These are phyloP conservation scores for Lentinus polychrous DNA, from an alignment of 1,284 basidiomycete species.

Conservation along the genomic window DNA sequence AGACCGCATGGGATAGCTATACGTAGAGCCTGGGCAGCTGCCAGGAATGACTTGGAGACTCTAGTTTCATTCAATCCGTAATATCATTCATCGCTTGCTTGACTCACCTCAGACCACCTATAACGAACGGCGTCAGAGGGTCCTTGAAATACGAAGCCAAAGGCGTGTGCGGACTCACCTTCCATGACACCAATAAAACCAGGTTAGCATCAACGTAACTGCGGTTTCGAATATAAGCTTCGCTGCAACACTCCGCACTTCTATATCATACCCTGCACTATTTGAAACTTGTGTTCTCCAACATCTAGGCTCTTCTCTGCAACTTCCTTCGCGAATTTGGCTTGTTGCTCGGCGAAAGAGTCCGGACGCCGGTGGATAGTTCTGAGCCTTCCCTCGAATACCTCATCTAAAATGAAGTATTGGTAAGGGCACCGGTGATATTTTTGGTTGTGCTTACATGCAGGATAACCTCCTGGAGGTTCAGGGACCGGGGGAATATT, in stretches of 20 bases:
- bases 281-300: conserved; percentile 51
- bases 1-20: conserved; percentile 58
- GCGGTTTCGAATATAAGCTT: neutral
- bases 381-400: conserved; percentile 41
- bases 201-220: conserved; percentile 59
- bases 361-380: conserved; percentile 39
- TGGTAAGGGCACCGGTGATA: conserved; percentile 2
- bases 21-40: conserved; percentile 50
- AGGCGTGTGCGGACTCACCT: conserved; percentile 35
- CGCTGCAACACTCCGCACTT: neutral
- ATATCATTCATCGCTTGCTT: neutral
- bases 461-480: conserved; percentile 26
- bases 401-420: too few relatives aligned
- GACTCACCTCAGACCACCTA: conserved; percentile 66
- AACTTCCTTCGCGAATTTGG: conserved; percentile 45
- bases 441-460: conserved; percentile 10
- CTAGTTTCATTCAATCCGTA: neutral
- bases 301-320: conserved; percentile 42
- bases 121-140: neutral
- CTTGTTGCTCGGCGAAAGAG: conserved; percentile 64
- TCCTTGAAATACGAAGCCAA: neutral
- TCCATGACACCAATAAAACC: conserved; percentile 70
- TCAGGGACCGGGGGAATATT: conserved; percentile 47
- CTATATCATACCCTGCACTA: conserved; percentile 49
- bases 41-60: conserved; percentile 45